phyloP scores from a whole-genome alignment of 164 flowering plant species.

The Annona cherimola region DNA sequence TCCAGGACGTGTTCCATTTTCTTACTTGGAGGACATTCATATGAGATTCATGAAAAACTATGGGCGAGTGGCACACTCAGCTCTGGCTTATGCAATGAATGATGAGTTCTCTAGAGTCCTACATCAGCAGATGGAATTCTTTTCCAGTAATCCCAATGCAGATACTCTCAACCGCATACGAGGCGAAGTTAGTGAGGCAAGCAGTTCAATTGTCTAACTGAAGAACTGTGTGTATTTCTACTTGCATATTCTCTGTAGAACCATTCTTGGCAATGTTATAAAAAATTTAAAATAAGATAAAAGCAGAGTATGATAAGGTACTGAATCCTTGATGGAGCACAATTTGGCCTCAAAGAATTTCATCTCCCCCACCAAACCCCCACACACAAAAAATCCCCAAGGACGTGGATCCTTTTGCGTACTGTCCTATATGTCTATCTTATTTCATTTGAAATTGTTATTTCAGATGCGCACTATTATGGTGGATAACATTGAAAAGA shows the following conservation, averaged over 20 bases:
- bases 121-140: constrained; percentile 98
- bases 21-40: constrained; percentile 91
- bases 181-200: constrained; percentile 96
- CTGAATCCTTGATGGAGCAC: too few relatives aligned
- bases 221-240: neutral
- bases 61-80: constrained; percentile 72
- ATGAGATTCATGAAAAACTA: constrained; percentile 98
- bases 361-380: too few relatives aligned
- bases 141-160: constrained; percentile 84
- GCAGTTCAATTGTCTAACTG: constrained; percentile 11
- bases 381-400: too few relatives aligned
- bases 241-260: neutral
- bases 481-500: constrained; percentile 97
- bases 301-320: too few relatives aligned
- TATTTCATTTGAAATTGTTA: constrained; percentile 3
- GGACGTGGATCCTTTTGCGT: too few relatives aligned
- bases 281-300: too few relatives aligned
- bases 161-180: constrained; percentile 87
- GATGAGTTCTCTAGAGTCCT: constrained; percentile 96
- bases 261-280: neutral
- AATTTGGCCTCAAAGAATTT: too few relatives aligned
- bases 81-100: constrained; percentile 97
- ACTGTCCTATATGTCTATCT: neutral
- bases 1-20: constrained; percentile 91
- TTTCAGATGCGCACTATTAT: constrained; percentile 80